These are phyloP conservation scores for Artemisia tridentata DNA, from an alignment of 129 eudicot genomes.

Conservation along the genomic window DNA sequence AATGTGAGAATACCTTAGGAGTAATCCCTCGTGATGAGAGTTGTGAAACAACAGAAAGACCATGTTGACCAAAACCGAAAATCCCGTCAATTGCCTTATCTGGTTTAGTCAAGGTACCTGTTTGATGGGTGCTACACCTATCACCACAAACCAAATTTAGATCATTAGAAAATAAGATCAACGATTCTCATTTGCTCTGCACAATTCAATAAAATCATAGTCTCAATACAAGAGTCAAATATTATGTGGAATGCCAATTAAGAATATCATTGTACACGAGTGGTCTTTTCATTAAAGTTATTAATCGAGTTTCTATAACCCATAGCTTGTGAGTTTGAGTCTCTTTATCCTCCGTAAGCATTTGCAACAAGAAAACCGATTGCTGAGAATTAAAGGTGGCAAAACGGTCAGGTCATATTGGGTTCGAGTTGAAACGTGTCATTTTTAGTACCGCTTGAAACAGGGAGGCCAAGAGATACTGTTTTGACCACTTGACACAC, in stretches of 20 bases:
- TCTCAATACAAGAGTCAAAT: not conserved
- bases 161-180: conserved; percentile 3
- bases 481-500: too few relatives aligned
- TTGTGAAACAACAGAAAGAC: conserved; percentile 81
- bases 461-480: too few relatives aligned
- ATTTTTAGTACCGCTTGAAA: too few relatives aligned
- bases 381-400: too few relatives aligned
- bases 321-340: too few relatives aligned
- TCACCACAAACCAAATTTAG: conserved; percentile 17
- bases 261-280: too few relatives aligned
- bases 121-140: conserved; percentile 93
- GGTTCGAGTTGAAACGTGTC: too few relatives aligned
- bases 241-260: not conserved
- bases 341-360: too few relatives aligned
- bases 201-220: not conserved
- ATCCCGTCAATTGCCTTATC: conserved; percentile 95
- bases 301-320: too few relatives aligned
- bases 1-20: conserved; percentile 90
- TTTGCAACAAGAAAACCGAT: too few relatives aligned
- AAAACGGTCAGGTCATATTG: too few relatives aligned
- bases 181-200: not conserved
- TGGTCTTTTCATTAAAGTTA: too few relatives aligned
- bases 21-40: conserved; percentile 86
- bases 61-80: conserved; percentile 86
- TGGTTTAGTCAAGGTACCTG: conserved; percentile 82